phyloP scores from a whole-genome alignment of 495 filamentous ascomycete species.

The Penicillium egyptiacum region DNA sequence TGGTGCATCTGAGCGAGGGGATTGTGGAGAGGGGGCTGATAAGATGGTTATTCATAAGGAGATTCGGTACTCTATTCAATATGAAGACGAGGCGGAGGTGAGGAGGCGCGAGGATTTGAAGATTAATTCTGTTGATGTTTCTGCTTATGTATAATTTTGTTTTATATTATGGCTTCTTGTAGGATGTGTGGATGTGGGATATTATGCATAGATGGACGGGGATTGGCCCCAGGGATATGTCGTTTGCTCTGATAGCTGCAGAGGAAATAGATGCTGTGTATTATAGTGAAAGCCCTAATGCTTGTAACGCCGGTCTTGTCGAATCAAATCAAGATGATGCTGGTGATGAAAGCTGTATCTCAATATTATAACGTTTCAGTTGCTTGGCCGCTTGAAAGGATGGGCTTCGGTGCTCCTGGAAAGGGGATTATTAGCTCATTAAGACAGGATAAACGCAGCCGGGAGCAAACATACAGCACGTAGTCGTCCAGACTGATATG shows the following conservation, averaged over 20 bases:
- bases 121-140: conserved; percentile 15
- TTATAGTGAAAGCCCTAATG: background rate
- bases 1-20: conserved; percentile 17
- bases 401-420: conserved; percentile 73
- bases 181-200: background rate
- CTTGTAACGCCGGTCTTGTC: background rate
- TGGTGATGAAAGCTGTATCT: background rate
- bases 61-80: conserved; percentile 41
- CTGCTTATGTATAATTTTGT: conserved; percentile 21
- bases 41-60: conserved; percentile 52
- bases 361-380: background rate
- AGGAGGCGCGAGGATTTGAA: conserved; percentile 6
- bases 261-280: background rate
- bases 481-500: conserved; percentile 69
- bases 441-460: background rate
- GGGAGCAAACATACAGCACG: conserved; percentile 50
- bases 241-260: background rate
- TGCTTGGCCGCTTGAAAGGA: conserved; percentile 56
- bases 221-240: background rate
- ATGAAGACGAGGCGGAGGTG: conserved; percentile 22
- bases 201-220: background rate
- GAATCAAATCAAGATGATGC: background rate
- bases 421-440: background rate
- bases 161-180: background rate
- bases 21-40: conserved; percentile 25